Conservation (phyloP, 1,284 basidiomycete genomes). For the Tilletia caries region DNA sequence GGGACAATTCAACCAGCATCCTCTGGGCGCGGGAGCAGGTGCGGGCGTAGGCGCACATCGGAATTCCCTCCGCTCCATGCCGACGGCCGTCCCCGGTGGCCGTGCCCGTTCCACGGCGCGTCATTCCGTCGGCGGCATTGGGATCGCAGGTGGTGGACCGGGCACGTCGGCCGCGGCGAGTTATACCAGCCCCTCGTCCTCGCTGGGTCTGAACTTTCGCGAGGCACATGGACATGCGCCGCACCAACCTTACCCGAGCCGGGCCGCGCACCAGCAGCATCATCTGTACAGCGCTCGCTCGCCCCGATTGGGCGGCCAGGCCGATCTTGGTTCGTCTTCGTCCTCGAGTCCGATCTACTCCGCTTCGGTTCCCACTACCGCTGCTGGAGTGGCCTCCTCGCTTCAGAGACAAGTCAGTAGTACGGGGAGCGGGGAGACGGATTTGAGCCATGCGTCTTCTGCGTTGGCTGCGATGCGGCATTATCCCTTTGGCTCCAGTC, state of each 20-base stretch:
- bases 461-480: background rate
- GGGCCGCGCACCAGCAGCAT: background rate
- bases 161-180: too few species aligned
- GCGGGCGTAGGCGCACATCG: slow-evolving; percentile 25
- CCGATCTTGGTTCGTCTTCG: background rate
- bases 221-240: slow-evolving; percentile 9
- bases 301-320: background rate
- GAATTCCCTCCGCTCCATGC: slow-evolving; percentile 20
- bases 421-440: background rate
- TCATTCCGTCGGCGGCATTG: slow-evolving; percentile 2
- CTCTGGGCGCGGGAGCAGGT: background rate
- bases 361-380: background rate
- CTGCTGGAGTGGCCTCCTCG: too few species aligned
- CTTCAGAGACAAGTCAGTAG: background rate
- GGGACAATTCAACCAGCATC: background rate
- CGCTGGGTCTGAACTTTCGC: slow-evolving; percentile 6
- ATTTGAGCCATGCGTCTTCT: background rate
- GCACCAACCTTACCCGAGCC: background rate
- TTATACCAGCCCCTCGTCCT: too few species aligned
- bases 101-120: slow-evolving; percentile 27
- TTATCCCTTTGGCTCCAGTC: slow-evolving; percentile 1
- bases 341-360: slow-evolving; percentile 4
- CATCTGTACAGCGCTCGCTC: background rate
- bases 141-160: background rate
- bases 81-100: slow-evolving; percentile 22